These are phyloP conservation scores for Paracamarosporium sp. DNA, from an alignment of 2,329 filamentous ascomycete genomes.

Conservation along the genomic window DNA sequence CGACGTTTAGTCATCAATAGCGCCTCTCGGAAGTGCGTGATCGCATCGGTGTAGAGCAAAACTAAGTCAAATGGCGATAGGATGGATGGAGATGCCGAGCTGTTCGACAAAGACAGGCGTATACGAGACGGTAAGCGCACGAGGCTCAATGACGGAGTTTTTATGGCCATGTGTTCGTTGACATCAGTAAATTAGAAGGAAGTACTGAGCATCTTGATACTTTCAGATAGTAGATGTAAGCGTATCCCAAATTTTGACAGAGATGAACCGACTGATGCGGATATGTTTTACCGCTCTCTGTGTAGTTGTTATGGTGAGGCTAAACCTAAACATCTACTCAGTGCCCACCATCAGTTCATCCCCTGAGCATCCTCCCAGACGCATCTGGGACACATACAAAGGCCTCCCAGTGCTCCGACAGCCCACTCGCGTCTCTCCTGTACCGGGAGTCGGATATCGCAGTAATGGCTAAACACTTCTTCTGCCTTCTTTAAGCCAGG, in stretches of 20 bases:
- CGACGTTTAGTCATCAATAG: neutral
- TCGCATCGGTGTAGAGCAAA: neutral
- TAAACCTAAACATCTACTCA: neutral
- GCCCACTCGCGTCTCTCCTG: slow-evolving; percentile 88
- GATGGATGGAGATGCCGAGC: neutral
- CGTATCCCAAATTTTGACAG: neutral
- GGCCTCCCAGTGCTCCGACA: slow-evolving; percentile 82
- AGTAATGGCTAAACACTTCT: slow-evolving; percentile 94
- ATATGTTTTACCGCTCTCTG: neutral
- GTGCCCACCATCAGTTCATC: neutral
- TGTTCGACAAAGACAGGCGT: neutral
- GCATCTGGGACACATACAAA: slow-evolving; percentile 87
- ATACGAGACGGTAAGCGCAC: neutral
- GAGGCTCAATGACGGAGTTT: no score
- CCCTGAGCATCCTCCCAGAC: slow-evolving; percentile 64
- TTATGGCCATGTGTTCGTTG: neutral
- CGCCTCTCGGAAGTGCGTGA: neutral
- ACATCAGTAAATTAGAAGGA: neutral
- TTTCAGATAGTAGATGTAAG: neutral
- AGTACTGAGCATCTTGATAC: neutral
- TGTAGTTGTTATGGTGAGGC: neutral
- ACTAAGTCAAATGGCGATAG: neutral
- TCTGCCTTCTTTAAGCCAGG: slow-evolving; percentile 77
- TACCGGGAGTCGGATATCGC: slow-evolving; percentile 80
- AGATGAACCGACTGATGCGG: neutral